These are phyloP conservation scores for Parathielavia hyrcaniae DNA, from an alignment of 495 filamentous ascomycete genomes.

Conservation along the genomic window DNA sequence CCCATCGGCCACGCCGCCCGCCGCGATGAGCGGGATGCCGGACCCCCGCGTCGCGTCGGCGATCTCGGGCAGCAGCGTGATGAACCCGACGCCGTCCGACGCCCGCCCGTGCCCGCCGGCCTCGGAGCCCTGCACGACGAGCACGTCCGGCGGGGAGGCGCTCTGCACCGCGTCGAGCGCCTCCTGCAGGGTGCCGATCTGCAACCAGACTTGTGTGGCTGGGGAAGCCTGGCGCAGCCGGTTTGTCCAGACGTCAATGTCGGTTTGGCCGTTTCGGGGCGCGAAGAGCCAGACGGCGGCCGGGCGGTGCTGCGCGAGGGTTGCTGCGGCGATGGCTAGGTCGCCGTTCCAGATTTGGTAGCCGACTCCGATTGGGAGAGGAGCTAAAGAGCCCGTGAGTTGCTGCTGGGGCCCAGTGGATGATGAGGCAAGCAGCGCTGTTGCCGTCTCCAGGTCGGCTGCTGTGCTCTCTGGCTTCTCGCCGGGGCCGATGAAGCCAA, in stretches of 20 bases:
- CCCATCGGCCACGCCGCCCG: slow-evolving; percentile 87
- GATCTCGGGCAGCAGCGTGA: slow-evolving; percentile 74
- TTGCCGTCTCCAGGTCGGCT: slow-evolving; percentile 73
- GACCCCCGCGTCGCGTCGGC: slow-evolving; percentile 65
- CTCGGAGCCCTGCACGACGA: slow-evolving; percentile 69
- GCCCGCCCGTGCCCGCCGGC: slow-evolving; percentile 68
- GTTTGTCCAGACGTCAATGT: slow-evolving; percentile 52
- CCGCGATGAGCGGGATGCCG: slow-evolving; percentile 79
- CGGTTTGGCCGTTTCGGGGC: slow-evolving; percentile 38
- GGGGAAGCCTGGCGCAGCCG: slow-evolving; percentile 43
- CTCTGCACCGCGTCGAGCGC: slow-evolving; percentile 41
- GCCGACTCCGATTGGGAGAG: slow-evolving; percentile 88
- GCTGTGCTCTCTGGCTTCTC: slow-evolving; percentile 69
- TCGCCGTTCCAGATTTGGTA: slow-evolving; percentile 83
- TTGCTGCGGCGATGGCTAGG: slow-evolving; percentile 39
- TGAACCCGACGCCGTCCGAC: slow-evolving; percentile 84
- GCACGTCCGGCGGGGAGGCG: slow-evolving; percentile 49
- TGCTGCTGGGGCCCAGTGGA: slow-evolving; percentile 50
- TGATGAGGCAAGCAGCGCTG: slow-evolving; percentile 44
- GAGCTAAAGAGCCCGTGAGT: slow-evolving; percentile 56
- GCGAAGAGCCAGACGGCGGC: slow-evolving; percentile 69
- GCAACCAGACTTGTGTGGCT: slow-evolving; percentile 73
- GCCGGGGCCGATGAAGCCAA: slow-evolving; percentile 86
- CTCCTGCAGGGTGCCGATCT: slow-evolving; percentile 56
- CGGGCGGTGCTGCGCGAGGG: slow-evolving; percentile 47